phyloP scores from a whole-genome alignment of 2,329 filamentous ascomycete species.

The Cadophora sp. region DNA sequence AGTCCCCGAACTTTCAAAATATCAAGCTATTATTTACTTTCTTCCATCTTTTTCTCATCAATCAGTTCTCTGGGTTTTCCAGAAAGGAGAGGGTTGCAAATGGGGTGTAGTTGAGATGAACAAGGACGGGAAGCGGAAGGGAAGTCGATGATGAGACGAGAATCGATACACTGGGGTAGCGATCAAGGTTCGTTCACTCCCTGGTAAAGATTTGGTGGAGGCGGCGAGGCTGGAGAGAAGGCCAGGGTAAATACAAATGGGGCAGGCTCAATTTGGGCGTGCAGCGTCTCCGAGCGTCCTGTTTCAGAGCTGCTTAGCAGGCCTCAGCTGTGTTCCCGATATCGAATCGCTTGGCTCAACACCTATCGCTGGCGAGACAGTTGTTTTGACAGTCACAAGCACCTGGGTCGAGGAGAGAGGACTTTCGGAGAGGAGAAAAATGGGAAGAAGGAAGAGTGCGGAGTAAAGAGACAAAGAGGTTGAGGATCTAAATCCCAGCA shows the following conservation, averaged over 20 bases:
- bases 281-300: constrained; percentile 19
- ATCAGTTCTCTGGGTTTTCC: constrained; percentile 15
- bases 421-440: constrained; percentile 3
- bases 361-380: constrained; percentile 12
- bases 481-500: constrained; percentile 4
- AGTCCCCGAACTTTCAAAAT: constrained; percentile 2
- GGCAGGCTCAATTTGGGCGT: constrained; percentile 19
- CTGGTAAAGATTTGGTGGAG: constrained; percentile 27
- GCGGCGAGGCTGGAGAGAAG: constrained; percentile 11
- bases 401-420: not conserved
- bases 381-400: not conserved
- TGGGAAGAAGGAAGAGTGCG: not conserved
- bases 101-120: constrained; percentile 19
- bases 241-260: constrained; percentile 14
- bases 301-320: constrained; percentile 27
- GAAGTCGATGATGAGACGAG: constrained; percentile 35
- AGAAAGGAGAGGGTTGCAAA: constrained; percentile 18
- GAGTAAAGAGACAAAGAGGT: not conserved
- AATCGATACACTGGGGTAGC: constrained; percentile 29
- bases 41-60: constrained; percentile 29
- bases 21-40: constrained; percentile 13
- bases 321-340: constrained; percentile 11
- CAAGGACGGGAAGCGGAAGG: constrained; percentile 16
- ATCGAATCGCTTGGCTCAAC: constrained; percentile 24
- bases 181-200: constrained; percentile 27